Conservation (phyloP, 2,329 filamentous ascomycete genomes). For the Scolecobasidium constrictum region DNA sequence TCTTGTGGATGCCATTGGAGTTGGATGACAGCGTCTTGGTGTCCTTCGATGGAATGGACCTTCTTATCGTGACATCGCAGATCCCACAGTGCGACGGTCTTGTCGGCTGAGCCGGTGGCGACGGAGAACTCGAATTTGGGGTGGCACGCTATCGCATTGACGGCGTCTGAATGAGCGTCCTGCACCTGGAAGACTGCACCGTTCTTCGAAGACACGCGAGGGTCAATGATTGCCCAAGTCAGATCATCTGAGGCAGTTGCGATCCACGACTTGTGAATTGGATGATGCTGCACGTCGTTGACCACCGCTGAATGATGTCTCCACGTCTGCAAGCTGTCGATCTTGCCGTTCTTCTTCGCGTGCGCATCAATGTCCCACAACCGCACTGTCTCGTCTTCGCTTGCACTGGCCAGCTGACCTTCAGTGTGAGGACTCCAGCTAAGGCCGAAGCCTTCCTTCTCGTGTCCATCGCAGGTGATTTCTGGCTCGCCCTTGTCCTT, state of each 20-base stretch:
- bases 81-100: conserved; percentile 93
- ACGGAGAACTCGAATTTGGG: conserved; percentile 81
- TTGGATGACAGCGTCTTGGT: conserved; percentile 82
- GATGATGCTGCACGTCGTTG: conserved; percentile 95
- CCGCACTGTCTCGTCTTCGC: conserved; percentile 82
- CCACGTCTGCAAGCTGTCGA: conserved; percentile 42
- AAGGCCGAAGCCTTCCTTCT: conserved; percentile 80
- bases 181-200: conserved; percentile 55
- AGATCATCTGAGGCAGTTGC: conserved; percentile 93
- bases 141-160: conserved; percentile 94
- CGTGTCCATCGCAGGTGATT: conserved; percentile 76
- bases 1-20: conserved; percentile 92
- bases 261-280: conserved; percentile 66
- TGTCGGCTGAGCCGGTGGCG: conserved; percentile 88
- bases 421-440: conserved; percentile 81
- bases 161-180: conserved; percentile 76
- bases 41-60: conserved; percentile 80
- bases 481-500: conserved; percentile 66
- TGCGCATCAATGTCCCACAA: conserved; percentile 54
- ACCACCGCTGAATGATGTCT: conserved; percentile 84
- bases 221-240: conserved; percentile 83
- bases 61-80: conserved; percentile 82
- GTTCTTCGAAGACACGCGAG: conserved; percentile 56
- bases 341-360: not conserved
- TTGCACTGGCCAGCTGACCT: conserved; percentile 78